Conservation (phyloP, 169 alveolate genomes). For the Neospora caninum region DNA sequence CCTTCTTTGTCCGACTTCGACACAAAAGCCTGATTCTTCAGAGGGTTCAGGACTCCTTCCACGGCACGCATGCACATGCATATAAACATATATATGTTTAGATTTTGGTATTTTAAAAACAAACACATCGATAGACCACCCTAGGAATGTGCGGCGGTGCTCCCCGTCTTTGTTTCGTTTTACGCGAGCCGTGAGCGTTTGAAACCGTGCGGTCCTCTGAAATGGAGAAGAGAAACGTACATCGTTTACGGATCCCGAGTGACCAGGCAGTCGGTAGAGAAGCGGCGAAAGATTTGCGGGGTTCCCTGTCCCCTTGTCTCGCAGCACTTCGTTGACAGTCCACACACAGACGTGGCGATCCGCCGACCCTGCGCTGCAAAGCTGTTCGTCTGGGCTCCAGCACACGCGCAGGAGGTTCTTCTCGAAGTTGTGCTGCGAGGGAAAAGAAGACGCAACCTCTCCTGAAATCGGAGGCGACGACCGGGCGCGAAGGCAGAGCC, state of each 20-base stretch:
- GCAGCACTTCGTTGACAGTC: constrained; percentile 13
- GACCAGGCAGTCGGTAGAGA: constrained; percentile 83
- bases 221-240: constrained; percentile 69
- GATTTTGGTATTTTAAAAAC: too few species aligned
- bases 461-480: too few species aligned
- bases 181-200: too few species aligned
- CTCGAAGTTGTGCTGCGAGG: constrained; percentile 79
- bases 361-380: constrained; percentile 81
- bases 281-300: constrained; percentile 45
- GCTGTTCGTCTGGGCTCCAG: constrained; percentile 75
- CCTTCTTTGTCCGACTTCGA: too few species aligned
- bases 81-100: too few species aligned
- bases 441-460: neutral
- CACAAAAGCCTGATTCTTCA: too few species aligned
- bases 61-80: too few species aligned
- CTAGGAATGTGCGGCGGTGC: too few species aligned
- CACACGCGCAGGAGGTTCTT: constrained; percentile 79
- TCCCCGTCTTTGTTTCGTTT: too few species aligned
- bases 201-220: too few species aligned
- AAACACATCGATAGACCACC: too few species aligned
- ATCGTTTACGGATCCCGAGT: constrained; percentile 84
- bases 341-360: constrained; percentile 80
- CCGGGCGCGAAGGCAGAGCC: neutral
- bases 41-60: too few species aligned
- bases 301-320: neutral